Conservation (phyloP, 208 protist genomes). For the Angomonas deanei region DNA sequence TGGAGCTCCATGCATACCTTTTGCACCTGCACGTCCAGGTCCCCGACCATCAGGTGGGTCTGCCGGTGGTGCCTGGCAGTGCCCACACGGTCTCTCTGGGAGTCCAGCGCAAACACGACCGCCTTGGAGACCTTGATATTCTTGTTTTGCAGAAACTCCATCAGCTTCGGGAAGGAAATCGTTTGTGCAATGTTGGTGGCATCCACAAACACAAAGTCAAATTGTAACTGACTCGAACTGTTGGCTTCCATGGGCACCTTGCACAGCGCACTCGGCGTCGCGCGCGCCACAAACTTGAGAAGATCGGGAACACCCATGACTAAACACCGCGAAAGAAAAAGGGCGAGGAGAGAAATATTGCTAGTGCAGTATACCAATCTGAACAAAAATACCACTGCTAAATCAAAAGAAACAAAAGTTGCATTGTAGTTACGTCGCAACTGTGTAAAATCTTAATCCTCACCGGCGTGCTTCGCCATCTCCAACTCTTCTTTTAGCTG, state of each 20-base stretch:
- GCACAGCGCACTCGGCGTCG: constrained; percentile 53
- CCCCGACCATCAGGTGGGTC: constrained; percentile 47
- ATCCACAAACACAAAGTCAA: constrained; percentile 83
- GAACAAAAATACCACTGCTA: no score
- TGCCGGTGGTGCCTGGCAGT: constrained; percentile 53
- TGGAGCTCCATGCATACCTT: constrained; percentile 35
- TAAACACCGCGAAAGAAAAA: no score
- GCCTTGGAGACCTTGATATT: constrained; percentile 30
- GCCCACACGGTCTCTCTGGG: constrained; percentile 57
- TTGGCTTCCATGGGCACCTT: constrained; percentile 32
- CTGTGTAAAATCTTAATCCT: constrained; percentile 14
- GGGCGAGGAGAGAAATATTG: no score
- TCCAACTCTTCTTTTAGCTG: constrained; percentile 66
- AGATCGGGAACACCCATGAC: constrained; percentile 86
- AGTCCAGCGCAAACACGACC: constrained; percentile 78
- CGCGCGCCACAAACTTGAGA: constrained; percentile 71
- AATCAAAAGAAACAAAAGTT: no score
- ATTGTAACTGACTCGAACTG: constrained; percentile 18
- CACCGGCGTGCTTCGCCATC: constrained; percentile 19
- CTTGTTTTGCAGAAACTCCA: constrained; percentile 29
- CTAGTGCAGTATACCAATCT: no score
- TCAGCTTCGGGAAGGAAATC: constrained; percentile 49
- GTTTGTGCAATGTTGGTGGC: constrained; percentile 81
- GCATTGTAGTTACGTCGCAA: no score
- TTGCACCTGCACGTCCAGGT: constrained; percentile 68